Evolutionary conservation across 2,329 filamentous ascomycete genomes (phyloP), one percentile per base, ranked within the genome.

Genomic region (Dactylellina parvicollis): DNA sequence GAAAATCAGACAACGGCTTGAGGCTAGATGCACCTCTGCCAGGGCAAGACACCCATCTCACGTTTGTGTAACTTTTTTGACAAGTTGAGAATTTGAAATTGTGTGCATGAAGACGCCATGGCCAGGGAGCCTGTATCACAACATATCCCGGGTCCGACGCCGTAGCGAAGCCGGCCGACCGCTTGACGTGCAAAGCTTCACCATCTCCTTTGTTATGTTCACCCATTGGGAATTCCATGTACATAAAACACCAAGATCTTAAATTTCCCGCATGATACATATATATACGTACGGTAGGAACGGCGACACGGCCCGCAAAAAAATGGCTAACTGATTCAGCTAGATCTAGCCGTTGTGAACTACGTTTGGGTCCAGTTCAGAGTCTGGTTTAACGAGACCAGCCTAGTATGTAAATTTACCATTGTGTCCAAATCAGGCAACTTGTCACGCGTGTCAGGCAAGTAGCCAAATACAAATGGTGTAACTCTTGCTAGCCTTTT

Each of bases 21-120:
- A 22, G 44, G 20, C 47, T 50, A 16, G 26, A 38, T n/a, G 26
- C 18, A 55, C 28, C 12, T 44, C 12, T n/a, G 38, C 16, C 34
- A 47, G 44, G 49, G 20, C 36, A 28, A 4, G 20, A 44, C 28
- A 61, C 50, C 34, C 26, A 49, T 26, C 44, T 32, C 30, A 12
- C 44, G 16, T 52, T 14, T 59, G 50, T 67, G 62, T 67, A 57
- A 59, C 52, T 22, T 20, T 34, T 22, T 10, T 24, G 18, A 34
- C 12, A 46, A 28, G 28, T 22, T 22, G 38, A 26, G 42, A 50
- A 67, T 67, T 59, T 44, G 32, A 67, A 67, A 67, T 59, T 34
- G 14, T 56, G 8, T 40, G 22, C 10, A 24, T 22, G 18, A 49
- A 9, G 38, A 9, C n/a, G 1, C 30, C 16, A 28, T 4, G 3